A percentile compares a stretch with the other conserved stretches of the same genome.
These are phyloP conservation scores for Lipomyces oligophaga DNA, from an alignment of 805 yeast genomes.

Conservation along the genomic window DNA sequence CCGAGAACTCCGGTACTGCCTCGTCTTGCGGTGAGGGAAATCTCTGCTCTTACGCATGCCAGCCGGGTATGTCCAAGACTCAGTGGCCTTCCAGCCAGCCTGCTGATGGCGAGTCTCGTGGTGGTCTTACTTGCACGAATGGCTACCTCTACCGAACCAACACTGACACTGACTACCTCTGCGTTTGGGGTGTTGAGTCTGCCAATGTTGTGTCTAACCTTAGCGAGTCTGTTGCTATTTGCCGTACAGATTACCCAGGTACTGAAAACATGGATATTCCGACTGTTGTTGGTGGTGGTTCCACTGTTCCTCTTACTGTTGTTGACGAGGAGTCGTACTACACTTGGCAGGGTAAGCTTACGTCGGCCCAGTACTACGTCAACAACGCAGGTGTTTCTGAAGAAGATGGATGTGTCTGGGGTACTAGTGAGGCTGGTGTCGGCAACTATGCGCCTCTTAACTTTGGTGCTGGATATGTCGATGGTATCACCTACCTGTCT, in stretches of 20 bases:
- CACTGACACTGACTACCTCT: conserved; percentile 60
- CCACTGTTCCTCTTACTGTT: conserved; percentile 63
- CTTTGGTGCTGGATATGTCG: conserved; percentile 84
- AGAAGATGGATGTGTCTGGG: conserved; percentile 95
- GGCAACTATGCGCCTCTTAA: conserved; percentile 99
- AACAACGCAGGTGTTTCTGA: conserved; percentile 90
- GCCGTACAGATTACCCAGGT: conserved; percentile 99
- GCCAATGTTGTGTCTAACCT: conserved; percentile 68
- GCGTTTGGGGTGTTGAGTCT: conserved; percentile 78
- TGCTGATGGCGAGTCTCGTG: conserved; percentile 80
- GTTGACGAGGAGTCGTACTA: conserved; percentile 76
- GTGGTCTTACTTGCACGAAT: conserved; percentile 78
- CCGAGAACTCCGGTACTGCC: conserved; percentile 58
- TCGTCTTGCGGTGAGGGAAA: conserved; percentile 76
- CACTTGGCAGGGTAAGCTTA: conserved; percentile 69
- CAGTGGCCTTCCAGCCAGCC: conserved; percentile 96
- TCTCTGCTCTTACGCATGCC: conserved; percentile 97
- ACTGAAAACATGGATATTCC: conserved; percentile 98
- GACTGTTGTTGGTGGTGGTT: conserved; percentile 72
- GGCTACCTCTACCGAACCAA: conserved; percentile 85
- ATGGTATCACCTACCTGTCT: conserved; percentile 64
- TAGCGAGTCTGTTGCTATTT: conserved; percentile 69
- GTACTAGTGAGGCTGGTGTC: conserved; percentile 65
- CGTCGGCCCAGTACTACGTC: conserved; percentile 95
- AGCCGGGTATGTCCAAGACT: conserved; percentile 97